Evolutionary conservation across 495 filamentous ascomycete species (phyloP).

Genomic region (Evernia prunastri): DNA sequence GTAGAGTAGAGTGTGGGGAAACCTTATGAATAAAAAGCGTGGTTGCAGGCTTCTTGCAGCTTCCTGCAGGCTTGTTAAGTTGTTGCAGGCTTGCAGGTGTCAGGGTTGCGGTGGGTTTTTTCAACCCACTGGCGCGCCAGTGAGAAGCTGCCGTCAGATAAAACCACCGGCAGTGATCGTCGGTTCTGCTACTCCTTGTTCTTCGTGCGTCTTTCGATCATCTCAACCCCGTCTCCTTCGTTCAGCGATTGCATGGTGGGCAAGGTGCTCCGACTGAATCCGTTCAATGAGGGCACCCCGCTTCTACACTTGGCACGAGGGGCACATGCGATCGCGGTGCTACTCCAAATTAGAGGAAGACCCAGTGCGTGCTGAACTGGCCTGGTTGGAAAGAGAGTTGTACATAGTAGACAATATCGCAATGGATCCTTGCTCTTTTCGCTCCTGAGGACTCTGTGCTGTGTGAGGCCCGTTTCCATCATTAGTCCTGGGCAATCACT

Average conservation of each 20-base stretch:
- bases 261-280: neutral
- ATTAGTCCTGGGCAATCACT: neutral
- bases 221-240: neutral
- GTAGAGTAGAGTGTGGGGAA: neutral
- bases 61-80: no score
- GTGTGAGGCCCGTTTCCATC: neutral
- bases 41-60: neutral
- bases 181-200: neutral
- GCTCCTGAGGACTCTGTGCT: neutral
- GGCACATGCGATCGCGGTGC: neutral
- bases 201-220: neutral
- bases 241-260: neutral
- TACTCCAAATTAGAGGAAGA: neutral
- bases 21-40: neutral
- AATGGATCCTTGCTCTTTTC: neutral
- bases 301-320: neutral
- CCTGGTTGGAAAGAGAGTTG: neutral
- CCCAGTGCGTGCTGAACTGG: neutral
- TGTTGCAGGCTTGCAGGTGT: slow-evolving; percentile 1
- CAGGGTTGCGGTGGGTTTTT: neutral
- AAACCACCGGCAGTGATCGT: neutral
- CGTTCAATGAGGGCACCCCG: neutral
- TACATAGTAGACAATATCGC: neutral
- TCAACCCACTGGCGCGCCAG: neutral
- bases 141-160: neutral